Conservation (phyloP, 1,284 basidiomycete species). For the Inonotus hispidus region DNA sequence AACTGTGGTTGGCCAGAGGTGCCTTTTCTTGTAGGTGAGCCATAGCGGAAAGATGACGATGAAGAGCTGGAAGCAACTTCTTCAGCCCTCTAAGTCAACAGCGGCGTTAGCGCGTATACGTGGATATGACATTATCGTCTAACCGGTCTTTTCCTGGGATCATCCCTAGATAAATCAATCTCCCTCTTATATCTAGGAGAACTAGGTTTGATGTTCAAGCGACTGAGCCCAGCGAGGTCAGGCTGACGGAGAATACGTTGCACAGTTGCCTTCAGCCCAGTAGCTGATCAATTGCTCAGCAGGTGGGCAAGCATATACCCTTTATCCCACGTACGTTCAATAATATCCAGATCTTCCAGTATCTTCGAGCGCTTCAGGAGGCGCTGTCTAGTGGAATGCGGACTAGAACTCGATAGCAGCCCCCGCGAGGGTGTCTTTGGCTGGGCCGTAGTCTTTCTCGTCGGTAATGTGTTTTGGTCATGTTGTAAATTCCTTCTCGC, state of each 20-base stretch:
- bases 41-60: not conserved
- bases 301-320: not conserved
- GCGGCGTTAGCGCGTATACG: not conserved
- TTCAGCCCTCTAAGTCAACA: not conserved
- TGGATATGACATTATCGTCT: not conserved
- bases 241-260: conserved; percentile 38
- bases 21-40: not conserved
- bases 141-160: conserved; percentile 11
- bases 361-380: conserved; percentile 28
- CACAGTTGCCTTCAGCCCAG: conserved; percentile 35
- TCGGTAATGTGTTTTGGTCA: not conserved
- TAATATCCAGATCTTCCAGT: conserved; percentile 33
- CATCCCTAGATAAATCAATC: not conserved
- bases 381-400: conserved; percentile 18
- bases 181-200: not conserved
- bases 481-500: conserved; percentile 23
- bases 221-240: conserved; percentile 41
- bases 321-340: conserved; percentile 31
- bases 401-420: conserved; percentile 11
- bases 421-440: not conserved
- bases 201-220: not conserved
- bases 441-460: not conserved
- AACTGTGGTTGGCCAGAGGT: not conserved
- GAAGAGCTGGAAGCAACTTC: not conserved
- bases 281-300: conserved; percentile 26